These are phyloP conservation scores for Agastache rugosa DNA, from an alignment of 257 asterid species.

Conservation along the genomic window DNA sequence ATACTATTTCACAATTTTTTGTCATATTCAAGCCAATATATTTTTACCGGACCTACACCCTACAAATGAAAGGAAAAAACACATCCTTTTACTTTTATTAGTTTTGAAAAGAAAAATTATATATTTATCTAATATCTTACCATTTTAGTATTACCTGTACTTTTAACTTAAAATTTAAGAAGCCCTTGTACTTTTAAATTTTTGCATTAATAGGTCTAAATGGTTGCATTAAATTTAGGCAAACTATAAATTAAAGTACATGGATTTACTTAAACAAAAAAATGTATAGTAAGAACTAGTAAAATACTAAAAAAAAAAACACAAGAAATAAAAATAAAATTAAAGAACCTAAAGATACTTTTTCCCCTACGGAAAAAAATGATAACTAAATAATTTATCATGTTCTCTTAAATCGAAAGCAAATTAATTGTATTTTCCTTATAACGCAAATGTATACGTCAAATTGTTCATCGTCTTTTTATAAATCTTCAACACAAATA, in stretches of 20 bases:
- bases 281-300: background rate
- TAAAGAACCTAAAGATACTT: background rate
- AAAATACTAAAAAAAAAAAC: background rate
- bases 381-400: background rate
- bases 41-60: too few relatives aligned
- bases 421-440: background rate
- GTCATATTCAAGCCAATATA: too few relatives aligned
- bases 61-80: too few relatives aligned
- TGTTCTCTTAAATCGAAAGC: background rate
- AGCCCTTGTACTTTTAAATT: background rate
- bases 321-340: background rate
- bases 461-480: background rate
- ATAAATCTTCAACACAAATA: slow-evolving; percentile 7
- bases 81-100: too few relatives aligned
- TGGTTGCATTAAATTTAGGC: background rate
- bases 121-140: background rate
- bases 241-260: background rate
- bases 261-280: background rate
- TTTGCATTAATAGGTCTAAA: background rate
- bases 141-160: background rate
- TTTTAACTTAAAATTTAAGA: background rate
- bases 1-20: too few relatives aligned
- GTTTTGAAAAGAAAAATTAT: too few relatives aligned
- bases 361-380: background rate
- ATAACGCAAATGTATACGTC: background rate